Conservation (phyloP, 257 asterid genomes). For the Scutellaria galericulata region DNA sequence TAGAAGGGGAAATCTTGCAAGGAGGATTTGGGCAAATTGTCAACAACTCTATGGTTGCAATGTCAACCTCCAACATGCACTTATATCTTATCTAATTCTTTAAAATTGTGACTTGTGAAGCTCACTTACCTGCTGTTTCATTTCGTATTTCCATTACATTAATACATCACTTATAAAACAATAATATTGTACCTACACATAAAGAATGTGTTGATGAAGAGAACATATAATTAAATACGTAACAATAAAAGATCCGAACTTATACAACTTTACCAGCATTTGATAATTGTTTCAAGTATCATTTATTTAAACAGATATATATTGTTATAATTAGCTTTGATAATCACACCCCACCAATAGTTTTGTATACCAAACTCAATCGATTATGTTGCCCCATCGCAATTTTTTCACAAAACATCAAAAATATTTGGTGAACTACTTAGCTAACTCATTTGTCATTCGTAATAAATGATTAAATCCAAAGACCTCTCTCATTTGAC, state of each 20-base stretch:
- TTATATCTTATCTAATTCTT: constrained; percentile 1
- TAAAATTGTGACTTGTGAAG: too few species aligned
- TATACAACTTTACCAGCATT: constrained; percentile 19
- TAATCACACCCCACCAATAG: constrained; percentile 43
- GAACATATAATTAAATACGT: background rate
- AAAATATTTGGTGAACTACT: constrained; percentile 10
- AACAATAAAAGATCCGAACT: background rate
- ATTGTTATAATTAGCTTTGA: constrained; percentile 25
- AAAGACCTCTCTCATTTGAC: too few species aligned
- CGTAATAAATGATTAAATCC: constrained; percentile 27
- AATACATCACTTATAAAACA: background rate
- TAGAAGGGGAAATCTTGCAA: constrained; percentile 27
- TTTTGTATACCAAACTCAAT: constrained; percentile 30
- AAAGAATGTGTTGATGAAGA: background rate
- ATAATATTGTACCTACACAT: background rate
- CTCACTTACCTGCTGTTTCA: too few species aligned
- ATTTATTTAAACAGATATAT: too few species aligned
- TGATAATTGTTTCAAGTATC: constrained; percentile 5
- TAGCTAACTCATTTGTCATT: background rate
- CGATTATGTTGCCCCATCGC: constrained; percentile 27
- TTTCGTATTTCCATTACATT: too few species aligned
- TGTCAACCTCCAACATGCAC: constrained; percentile 55
- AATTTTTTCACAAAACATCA: constrained; percentile 18
- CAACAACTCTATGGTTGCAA: constrained; percentile 68
- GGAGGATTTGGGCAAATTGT: constrained; percentile 28